These are phyloP conservation scores for Euphorbia corollata DNA, from an alignment of 441 rosid genomes.

Conservation along the genomic window DNA sequence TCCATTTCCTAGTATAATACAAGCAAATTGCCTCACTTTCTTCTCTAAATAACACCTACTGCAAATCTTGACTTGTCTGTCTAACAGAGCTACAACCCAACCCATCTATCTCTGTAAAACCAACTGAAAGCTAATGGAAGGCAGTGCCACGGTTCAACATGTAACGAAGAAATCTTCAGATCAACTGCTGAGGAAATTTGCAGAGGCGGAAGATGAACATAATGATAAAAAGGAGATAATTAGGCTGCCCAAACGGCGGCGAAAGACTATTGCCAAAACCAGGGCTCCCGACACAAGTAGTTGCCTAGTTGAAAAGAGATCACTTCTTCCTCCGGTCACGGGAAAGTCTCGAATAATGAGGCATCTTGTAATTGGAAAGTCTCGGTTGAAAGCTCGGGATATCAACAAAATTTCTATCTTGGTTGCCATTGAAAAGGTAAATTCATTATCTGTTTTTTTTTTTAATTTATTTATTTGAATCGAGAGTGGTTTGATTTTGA, in stretches of 20 bases:
- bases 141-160: conserved; percentile 38
- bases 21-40: conserved; percentile 8
- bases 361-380: conserved; percentile 44
- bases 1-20: conserved; percentile 33
- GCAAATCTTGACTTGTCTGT: neutral
- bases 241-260: conserved; percentile 39
- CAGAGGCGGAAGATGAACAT: conserved; percentile 35
- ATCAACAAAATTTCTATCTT: conserved; percentile 46
- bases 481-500: no score
- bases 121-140: neutral
- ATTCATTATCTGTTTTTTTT: neutral
- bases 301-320: conserved; percentile 41
- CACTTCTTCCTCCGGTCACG: conserved; percentile 45
- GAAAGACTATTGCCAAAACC: no score
- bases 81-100: conserved; percentile 3
- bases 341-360: conserved; percentile 41
- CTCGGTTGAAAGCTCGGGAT: conserved; percentile 37
- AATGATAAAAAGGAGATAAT: conserved; percentile 13
- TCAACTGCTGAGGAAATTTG: conserved; percentile 66
- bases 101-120: neutral
- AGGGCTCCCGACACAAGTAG: no score
- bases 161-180: conserved; percentile 66
- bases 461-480: neutral
- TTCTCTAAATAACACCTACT: neutral
- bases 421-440: conserved; percentile 58